Conservation (phyloP, 495 filamentous ascomycete genomes). For the Lentithecium fluviatile region DNA sequence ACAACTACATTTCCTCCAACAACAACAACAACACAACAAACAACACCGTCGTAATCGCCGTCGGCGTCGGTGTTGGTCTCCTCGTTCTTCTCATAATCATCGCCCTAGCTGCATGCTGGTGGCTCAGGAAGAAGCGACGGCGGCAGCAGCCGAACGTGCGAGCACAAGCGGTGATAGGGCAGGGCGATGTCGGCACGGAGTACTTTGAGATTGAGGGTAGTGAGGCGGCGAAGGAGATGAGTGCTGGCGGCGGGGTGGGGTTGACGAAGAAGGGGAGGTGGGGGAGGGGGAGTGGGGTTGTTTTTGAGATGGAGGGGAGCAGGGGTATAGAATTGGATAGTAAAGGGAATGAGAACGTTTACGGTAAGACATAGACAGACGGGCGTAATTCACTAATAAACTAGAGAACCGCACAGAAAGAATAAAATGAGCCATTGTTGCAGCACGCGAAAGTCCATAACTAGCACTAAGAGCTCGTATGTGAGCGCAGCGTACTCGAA, state of each 20-base stretch:
- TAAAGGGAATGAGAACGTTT: no score
- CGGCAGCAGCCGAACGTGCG: background rate
- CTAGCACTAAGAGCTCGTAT: no score
- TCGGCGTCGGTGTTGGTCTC: constrained; percentile 6
- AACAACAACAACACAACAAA: background rate
- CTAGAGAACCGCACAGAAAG: no score
- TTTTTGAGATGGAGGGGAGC: constrained; percentile 3
- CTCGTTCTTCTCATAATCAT: background rate
- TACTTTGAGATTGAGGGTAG: no score
- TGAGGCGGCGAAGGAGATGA: background rate
- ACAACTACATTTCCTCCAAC: background rate
- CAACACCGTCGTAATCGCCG: constrained; percentile 4
- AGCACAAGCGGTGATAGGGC: background rate
- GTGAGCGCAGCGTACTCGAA: no score
- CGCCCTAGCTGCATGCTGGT: background rate
- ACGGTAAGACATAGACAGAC: no score
- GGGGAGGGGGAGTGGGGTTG: background rate
- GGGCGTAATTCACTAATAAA: no score
- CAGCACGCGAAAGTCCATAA: no score
- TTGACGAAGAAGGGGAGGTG: background rate
- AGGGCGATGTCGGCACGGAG: background rate
- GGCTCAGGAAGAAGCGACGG: background rate
- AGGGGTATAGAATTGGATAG: constrained; percentile 5
- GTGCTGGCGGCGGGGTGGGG: background rate
- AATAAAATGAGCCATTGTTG: no score